Conservation (phyloP, 2,329 filamentous ascomycete species). For the Pseudogymnoascus sp. region DNA sequence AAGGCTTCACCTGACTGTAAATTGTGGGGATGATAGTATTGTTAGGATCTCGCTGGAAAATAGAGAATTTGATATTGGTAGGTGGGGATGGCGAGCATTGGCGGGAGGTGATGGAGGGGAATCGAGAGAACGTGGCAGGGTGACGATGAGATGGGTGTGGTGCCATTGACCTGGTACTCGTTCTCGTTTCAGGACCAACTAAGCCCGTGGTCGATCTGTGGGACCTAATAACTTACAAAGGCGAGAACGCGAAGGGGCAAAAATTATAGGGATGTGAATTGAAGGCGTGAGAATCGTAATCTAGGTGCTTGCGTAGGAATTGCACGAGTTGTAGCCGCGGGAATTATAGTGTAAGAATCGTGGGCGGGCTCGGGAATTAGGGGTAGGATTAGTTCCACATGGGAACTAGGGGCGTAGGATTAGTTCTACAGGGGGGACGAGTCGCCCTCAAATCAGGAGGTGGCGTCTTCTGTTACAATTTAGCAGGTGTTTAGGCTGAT, state of each 20-base stretch:
- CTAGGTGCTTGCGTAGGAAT: not conserved
- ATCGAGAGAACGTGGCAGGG: not conserved
- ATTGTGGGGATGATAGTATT: not conserved
- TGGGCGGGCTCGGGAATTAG: not conserved
- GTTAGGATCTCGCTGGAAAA: not conserved
- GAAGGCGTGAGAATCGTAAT: not conserved
- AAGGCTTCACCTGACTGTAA: not conserved
- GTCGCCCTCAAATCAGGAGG: not conserved
- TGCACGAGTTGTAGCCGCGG: not conserved
- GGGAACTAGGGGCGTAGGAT: not conserved
- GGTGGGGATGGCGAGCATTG: not conserved
- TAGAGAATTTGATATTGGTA: not conserved
- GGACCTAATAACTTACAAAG: not conserved
- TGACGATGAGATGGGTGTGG: not conserved
- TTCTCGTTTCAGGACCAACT: not conserved
- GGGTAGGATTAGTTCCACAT: not conserved
- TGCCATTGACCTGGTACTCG: not conserved
- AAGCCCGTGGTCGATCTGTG: not conserved
- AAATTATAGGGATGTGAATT: not conserved
- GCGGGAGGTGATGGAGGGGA: not conserved
- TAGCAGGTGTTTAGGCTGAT: constrained; percentile 9
- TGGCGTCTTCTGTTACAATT: not conserved
- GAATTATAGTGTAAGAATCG: not conserved
- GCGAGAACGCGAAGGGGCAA: not conserved
- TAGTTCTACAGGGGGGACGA: not conserved